A percentile compares a stretch with the other conserved stretches of the same genome.
Conservation (phyloP, 768 basidiomycete genomes). For the Termitomyces eurrhizus region DNA sequence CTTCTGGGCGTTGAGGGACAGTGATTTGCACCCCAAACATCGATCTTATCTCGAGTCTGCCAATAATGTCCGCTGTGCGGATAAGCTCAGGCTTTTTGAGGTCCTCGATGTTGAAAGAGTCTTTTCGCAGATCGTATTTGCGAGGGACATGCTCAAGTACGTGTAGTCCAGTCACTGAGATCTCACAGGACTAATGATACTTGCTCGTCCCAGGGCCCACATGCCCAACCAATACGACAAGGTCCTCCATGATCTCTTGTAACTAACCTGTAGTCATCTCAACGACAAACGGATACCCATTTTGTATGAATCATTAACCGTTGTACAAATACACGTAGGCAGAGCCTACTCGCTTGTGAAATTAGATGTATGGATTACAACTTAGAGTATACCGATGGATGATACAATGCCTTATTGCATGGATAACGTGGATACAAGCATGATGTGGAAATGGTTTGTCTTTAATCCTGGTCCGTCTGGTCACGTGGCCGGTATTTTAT, state of each 20-base stretch:
- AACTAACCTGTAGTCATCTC: conserved; percentile 12
- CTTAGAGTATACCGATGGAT: conserved; percentile 10
- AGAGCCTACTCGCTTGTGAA: neutral
- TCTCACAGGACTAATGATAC: neutral
- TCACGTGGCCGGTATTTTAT: conserved; percentile 87
- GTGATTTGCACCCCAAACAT: conserved; percentile 61
- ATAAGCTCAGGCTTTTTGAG: conserved; percentile 70
- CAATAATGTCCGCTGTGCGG: conserved; percentile 23
- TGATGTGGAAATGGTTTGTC: neutral
- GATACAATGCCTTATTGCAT: neutral
- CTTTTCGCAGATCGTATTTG: conserved; percentile 79
- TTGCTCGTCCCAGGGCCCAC: conserved; percentile 52
- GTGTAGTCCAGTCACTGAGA: conserved; percentile 16
- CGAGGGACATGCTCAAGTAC: conserved; percentile 78
- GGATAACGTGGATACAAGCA: neutral
- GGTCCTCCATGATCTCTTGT: conserved; percentile 67
- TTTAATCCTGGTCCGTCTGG: conserved; percentile 68
- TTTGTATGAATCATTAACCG: conserved; percentile 2
- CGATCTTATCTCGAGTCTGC: conserved; percentile 27
- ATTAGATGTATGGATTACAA: conserved; percentile 5
- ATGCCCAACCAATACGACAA: conserved; percentile 80
- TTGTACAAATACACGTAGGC: neutral
- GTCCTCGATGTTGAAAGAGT: conserved; percentile 73
- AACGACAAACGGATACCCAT: conserved; percentile 1
- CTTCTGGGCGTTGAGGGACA: conserved; percentile 75